Conservation (phyloP, 202 grass and related monocot genomes). For the Elaeis oleifera region DNA sequence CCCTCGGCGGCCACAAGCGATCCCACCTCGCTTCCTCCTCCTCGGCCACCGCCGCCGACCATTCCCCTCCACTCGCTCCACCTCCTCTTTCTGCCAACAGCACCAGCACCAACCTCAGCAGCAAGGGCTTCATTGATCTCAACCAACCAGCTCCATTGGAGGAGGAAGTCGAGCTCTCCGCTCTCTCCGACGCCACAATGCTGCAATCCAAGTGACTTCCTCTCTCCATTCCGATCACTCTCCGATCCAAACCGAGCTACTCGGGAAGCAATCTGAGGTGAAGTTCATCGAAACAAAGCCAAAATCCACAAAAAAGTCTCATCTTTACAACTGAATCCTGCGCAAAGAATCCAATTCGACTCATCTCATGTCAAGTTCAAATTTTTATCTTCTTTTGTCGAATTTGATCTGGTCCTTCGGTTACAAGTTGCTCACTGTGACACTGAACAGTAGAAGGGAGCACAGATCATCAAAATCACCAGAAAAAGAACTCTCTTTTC, state of each 20-base stretch:
- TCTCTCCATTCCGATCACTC: neutral
- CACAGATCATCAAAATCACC: too few relatives aligned
- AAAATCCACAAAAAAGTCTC: too few relatives aligned
- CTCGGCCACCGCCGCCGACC: neutral
- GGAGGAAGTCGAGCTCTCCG: constrained; percentile 8
- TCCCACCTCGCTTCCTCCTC: neutral
- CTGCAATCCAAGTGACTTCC: neutral
- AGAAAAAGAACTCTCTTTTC: too few relatives aligned
- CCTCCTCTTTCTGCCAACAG: neutral
- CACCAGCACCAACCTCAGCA: neutral
- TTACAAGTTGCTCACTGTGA: too few relatives aligned
- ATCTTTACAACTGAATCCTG: too few relatives aligned
- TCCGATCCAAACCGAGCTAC: neutral
- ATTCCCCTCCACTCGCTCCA: neutral
- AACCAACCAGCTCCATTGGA: neutral
- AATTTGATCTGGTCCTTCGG: too few relatives aligned
- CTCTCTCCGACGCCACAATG: neutral
- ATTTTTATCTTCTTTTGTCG: too few relatives aligned
- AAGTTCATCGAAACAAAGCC: neutral
- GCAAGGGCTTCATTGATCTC: neutral
- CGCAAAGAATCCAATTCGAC: too few relatives aligned
- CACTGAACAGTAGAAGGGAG: too few relatives aligned
- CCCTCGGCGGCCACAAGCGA: constrained; percentile 10
- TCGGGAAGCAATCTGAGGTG: neutral
- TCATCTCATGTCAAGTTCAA: too few relatives aligned